Evolutionary conservation across 2,329 filamentous ascomycete species (phyloP).

Genomic region (Rutstroemia sp.): DNA sequence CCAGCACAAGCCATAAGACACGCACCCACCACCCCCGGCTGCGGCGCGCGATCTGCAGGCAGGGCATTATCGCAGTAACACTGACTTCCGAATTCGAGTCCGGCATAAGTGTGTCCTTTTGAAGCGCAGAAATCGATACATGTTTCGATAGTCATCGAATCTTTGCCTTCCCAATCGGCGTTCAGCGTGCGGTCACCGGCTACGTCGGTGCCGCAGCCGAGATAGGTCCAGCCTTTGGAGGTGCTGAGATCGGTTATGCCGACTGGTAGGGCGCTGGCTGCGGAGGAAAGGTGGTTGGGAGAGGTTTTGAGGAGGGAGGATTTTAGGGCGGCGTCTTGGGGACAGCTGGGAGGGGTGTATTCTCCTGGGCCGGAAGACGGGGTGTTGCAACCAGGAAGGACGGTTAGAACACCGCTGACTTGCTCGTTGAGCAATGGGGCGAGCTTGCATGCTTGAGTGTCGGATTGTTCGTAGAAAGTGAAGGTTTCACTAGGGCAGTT

Average conservation of each 20-base stretch:
- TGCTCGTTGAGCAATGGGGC: constrained; percentile 2
- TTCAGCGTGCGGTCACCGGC: constrained; percentile 1
- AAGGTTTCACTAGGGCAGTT: constrained; percentile 1
- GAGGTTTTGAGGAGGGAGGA: not conserved
- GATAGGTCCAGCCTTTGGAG: constrained; percentile 6
- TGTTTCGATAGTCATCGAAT: constrained; percentile 1
- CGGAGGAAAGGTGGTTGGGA: not conserved
- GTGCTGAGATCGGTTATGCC: not conserved
- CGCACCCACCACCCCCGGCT: not conserved
- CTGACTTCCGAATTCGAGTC: constrained; percentile 5
- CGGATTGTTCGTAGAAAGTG: constrained; percentile 7
- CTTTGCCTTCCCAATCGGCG: not conserved
- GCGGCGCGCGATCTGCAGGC: not conserved
- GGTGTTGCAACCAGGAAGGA: constrained; percentile 6
- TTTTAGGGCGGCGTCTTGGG: not conserved
- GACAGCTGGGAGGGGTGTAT: not conserved
- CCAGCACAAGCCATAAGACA: constrained; percentile 8
- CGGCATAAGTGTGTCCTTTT: constrained; percentile 7
- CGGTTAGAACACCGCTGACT: not conserved
- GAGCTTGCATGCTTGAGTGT: constrained; percentile 7
- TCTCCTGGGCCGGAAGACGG: constrained; percentile 1
- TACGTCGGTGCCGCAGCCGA: constrained; percentile 3
- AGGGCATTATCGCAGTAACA: constrained; percentile 5
- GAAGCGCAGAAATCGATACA: constrained; percentile 3
- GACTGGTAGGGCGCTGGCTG: not conserved